Conservation (phyloP, 768 basidiomycete species). For the Collybia sordida region DNA sequence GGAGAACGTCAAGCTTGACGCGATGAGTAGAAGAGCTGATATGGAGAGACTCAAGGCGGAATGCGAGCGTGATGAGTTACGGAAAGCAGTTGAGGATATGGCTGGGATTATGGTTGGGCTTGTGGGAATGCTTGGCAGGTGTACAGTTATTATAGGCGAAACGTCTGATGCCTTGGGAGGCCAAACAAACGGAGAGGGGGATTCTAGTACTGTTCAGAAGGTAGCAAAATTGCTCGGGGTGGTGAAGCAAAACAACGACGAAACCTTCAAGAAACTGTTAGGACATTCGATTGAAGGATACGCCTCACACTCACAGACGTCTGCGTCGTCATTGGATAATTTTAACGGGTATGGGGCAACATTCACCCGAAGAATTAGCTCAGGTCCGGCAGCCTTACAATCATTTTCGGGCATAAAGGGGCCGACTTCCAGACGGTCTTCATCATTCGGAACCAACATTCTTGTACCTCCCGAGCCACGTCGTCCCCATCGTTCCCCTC, state of each 20-base stretch:
- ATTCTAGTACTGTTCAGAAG: constrained; percentile 33
- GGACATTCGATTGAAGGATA: constrained; percentile 69
- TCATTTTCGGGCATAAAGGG: constrained; percentile 17
- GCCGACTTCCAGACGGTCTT: constrained; percentile 35
- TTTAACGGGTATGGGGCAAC: constrained; percentile 52
- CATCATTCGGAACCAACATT: constrained; percentile 36
- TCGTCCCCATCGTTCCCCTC: constrained; percentile 56
- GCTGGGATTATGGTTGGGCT: constrained; percentile 66
- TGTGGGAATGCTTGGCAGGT: constrained; percentile 80
- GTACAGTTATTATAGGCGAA: constrained; percentile 71
- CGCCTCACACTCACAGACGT: constrained; percentile 29
- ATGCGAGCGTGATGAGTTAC: constrained; percentile 63
- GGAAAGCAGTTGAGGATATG: constrained; percentile 61
- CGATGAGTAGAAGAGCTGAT: constrained; percentile 61
- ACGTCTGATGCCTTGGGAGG: constrained; percentile 37
- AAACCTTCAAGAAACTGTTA: constrained; percentile 62
- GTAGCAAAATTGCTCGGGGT: constrained; percentile 51
- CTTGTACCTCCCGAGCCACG: constrained; percentile 54
- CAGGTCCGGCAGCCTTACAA: constrained; percentile 47
- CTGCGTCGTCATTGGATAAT: constrained; percentile 36
- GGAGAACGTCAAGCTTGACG: constrained; percentile 73
- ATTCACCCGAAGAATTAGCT: constrained; percentile 49
- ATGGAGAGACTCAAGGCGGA: constrained; percentile 70
- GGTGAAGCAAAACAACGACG: constrained; percentile 68
- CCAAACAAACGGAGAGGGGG: constrained; percentile 31